phyloP scores from a whole-genome alignment of 768 basidiomycete species.

The Leccinum boreale region DNA sequence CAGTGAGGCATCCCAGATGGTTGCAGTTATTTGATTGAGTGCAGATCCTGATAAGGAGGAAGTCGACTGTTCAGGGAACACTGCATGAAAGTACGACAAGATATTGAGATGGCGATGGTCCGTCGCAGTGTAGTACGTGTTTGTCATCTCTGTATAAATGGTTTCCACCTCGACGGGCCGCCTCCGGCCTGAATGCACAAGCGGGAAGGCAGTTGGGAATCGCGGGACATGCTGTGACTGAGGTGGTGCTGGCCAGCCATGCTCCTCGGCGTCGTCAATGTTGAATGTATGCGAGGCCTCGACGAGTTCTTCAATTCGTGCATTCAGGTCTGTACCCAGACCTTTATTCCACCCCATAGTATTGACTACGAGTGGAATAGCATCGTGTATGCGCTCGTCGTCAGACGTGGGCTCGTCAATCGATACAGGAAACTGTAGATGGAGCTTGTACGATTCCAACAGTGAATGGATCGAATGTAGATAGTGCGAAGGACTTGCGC shows the following conservation, averaged over 20 bases:
- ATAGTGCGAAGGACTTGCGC: conserved; percentile 74
- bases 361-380: conserved; percentile 85
- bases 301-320: conserved; percentile 63
- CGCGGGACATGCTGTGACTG: conserved; percentile 7
- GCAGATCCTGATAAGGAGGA: conserved; percentile 15
- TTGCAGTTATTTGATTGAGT: conserved; percentile 37
- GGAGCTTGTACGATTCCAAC: conserved; percentile 63
- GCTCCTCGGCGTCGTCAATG: conserved; percentile 21
- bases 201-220: neutral
- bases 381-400: conserved; percentile 45
- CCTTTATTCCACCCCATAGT: conserved; percentile 98
- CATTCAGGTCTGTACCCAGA: conserved; percentile 77
- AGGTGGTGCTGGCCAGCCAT: conserved; percentile 16
- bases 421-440: conserved; percentile 52
- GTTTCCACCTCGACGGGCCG: conserved; percentile 33
- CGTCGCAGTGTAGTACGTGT: conserved; percentile 38
- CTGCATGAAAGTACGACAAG: conserved; percentile 75
- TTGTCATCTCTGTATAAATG: conserved; percentile 37
- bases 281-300: conserved; percentile 43
- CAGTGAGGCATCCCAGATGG: conserved; percentile 60
- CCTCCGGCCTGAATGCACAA: neutral
- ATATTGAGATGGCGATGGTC: conserved; percentile 70
- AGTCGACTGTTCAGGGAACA: conserved; percentile 32
- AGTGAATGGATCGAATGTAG: conserved; percentile 64
- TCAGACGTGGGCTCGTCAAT: conserved; percentile 26